These are phyloP conservation scores for Colletotrichum godetiae DNA, from an alignment of 2,329 filamentous ascomycete species.

Conservation along the genomic window DNA sequence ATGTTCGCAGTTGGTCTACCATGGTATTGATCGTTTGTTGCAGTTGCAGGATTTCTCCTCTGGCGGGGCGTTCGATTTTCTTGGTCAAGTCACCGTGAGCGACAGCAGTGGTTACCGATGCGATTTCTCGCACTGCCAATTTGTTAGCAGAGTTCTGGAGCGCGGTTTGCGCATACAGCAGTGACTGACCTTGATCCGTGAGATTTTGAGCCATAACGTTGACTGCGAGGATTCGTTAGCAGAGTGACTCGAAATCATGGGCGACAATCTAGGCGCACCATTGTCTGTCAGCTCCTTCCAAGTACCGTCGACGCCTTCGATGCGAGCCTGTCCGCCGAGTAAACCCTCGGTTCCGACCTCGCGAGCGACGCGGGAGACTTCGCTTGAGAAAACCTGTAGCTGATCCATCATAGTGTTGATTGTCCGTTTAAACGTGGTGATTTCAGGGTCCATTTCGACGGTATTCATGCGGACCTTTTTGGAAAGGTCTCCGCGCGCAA, in stretches of 20 bases:
- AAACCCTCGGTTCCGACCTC: slow-evolving; percentile 97
- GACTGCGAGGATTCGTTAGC: slow-evolving; percentile 56
- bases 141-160: neutral
- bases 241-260: neutral
- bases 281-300: slow-evolving; percentile 98
- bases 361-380: slow-evolving; percentile 92
- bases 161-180: neutral
- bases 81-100: slow-evolving; percentile 86
- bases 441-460: slow-evolving; percentile 97
- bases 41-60: slow-evolving; percentile 84
- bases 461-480: slow-evolving; percentile 97
- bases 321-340: slow-evolving; percentile 91
- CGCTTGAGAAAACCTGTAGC: slow-evolving; percentile 93
- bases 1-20: slow-evolving; percentile 86
- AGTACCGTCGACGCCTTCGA: slow-evolving; percentile 93
- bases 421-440: slow-evolving; percentile 96
- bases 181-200: slow-evolving; percentile 73
- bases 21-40: slow-evolving; percentile 92
- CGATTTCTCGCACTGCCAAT: slow-evolving; percentile 79
- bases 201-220: slow-evolving; percentile 88
- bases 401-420: slow-evolving; percentile 99
- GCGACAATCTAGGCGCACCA: slow-evolving; percentile 54
- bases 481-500: slow-evolving; percentile 93
- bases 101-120: slow-evolving; percentile 85
- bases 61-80: slow-evolving; percentile 84